Base-by-base conservation (phyloP, 164 flowering plant species). In the Euptelea pleiosperma region DNA sequence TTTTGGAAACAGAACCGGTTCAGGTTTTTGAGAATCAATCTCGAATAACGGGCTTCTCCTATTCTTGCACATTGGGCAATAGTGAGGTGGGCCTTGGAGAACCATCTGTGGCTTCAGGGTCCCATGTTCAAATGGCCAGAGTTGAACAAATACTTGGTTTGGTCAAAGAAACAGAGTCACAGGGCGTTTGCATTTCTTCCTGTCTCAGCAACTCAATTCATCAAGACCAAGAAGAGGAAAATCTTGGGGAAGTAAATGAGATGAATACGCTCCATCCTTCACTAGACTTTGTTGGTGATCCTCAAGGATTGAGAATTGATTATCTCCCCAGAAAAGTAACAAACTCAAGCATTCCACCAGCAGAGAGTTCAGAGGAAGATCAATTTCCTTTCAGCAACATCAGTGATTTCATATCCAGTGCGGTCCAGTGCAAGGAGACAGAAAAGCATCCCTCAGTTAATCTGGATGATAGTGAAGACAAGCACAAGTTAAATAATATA, bases 371-470 rank as follows among this genome's bases (percentile, higher is more conserved):
- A 47, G 81, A 77, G 39, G 89, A 83, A 53, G 80, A 79, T 61
- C 82, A 74, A 6, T 73, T 84, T 60, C 70, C 66, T 43, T 80
- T 81, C 53, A 62, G 82, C 56, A 80, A 83, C 36, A 63, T 65
- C 35, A 80, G 77, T 71, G 79, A 70, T 57, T 49, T 50, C 12
- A 49, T 68, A 15, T 26, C 48, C 39, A 49, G 22, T 33, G 66
- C 61, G 53, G 58, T 16, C 54, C 59, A 44, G 50, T 5, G 19
- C 24, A 26, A 52, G 50, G 74, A 67, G 51, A 44, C 60, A 49
- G 69, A 69, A 58, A 34, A 41, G 37, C 34, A 60, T 41, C 57
- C 55, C n/a, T 48, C 56, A 16, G 26, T 26, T 58, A 39, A 62
- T 11, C 42, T 29, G 22, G 75, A 53, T 42, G 65, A 61, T 40